Conservation (phyloP, 73 alveolate genomes). For the Durusdinium trenchii region DNA sequence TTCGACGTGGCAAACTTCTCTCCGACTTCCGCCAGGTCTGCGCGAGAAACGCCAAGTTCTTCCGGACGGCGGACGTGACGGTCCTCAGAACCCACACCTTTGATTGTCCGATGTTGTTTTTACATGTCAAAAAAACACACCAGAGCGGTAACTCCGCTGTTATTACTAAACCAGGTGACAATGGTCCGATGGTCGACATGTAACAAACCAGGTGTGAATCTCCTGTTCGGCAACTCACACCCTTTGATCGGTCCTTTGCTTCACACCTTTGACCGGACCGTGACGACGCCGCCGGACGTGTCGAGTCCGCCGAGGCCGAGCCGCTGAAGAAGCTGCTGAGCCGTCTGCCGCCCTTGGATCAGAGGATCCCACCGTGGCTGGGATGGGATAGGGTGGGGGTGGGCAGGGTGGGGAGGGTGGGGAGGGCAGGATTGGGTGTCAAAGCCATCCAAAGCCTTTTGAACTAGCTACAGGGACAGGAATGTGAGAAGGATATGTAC, state of each 20-base stretch:
- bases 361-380: slow-evolving; percentile 63
- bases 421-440: too few relatives aligned
- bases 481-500: too few relatives aligned
- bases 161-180: too few relatives aligned
- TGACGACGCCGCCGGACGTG: too few relatives aligned
- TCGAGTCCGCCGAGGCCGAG: slow-evolving; percentile 81
- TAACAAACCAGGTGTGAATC: background rate
- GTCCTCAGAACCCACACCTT: too few relatives aligned
- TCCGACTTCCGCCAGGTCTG: slow-evolving; percentile 35
- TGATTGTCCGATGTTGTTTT: too few relatives aligned
- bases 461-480: too few relatives aligned
- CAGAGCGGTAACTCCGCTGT: too few relatives aligned
- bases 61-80: slow-evolving; percentile 87
- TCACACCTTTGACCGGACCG: too few relatives aligned
- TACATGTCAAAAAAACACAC: too few relatives aligned
- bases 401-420: background rate
- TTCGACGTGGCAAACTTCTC: background rate
- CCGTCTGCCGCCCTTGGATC: slow-evolving; percentile 93
- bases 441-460: too few relatives aligned
- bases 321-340: slow-evolving; percentile 72
- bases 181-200: background rate
- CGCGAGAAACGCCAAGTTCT: slow-evolving; percentile 78
- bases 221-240: background rate
- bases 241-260: too few relatives aligned
- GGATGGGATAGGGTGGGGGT: background rate